phyloP scores from a whole-genome alignment of 202 grass and related monocot genomes.

The Saccharum hybrid region DNA sequence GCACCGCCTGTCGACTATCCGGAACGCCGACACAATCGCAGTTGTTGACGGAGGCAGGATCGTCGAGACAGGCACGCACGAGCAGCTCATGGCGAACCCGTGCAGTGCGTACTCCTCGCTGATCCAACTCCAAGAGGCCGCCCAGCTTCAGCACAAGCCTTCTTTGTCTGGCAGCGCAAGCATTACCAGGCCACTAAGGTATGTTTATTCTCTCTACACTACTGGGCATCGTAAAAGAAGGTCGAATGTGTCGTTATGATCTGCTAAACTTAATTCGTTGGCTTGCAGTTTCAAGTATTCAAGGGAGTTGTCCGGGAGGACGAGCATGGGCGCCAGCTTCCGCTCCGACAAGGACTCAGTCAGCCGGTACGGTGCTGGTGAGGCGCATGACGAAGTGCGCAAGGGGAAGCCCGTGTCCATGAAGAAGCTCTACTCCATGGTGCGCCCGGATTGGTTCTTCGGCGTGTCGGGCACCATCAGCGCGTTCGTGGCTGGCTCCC shows the following conservation, averaged over 20 bases:
- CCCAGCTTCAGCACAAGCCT: conserved; percentile 63
- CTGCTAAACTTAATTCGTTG: neutral
- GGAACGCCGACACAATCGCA: conserved; percentile 86
- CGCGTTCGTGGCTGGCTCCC: conserved; percentile 79
- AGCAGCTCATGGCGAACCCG: conserved; percentile 75
- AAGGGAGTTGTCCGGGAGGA: conserved; percentile 74
- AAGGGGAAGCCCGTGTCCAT: conserved; percentile 71
- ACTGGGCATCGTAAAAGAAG: neutral
- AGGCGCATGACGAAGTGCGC: conserved; percentile 47
- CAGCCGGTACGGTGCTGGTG: conserved; percentile 47
- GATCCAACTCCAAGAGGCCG: conserved; percentile 78
- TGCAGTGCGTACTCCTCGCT: conserved; percentile 74
- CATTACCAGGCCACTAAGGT: conserved; percentile 74
- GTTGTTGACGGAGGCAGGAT: conserved; percentile 79
- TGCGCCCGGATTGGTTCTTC: conserved; percentile 82
- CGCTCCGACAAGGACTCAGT: conserved; percentile 91
- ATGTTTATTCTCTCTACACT: too few relatives aligned
- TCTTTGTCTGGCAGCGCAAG: conserved; percentile 62
- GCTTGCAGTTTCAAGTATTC: conserved; percentile 73
- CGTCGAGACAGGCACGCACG: conserved; percentile 88
- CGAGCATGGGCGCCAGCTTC: conserved; percentile 85
- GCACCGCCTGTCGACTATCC: conserved; percentile 79
- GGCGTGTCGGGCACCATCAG: conserved; percentile 76
- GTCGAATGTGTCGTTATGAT: too few relatives aligned
- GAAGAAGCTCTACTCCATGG: conserved; percentile 89